Base-by-base conservation (phyloP, 805 yeast species). In the Hanseniaspora mollemarum region DNA sequence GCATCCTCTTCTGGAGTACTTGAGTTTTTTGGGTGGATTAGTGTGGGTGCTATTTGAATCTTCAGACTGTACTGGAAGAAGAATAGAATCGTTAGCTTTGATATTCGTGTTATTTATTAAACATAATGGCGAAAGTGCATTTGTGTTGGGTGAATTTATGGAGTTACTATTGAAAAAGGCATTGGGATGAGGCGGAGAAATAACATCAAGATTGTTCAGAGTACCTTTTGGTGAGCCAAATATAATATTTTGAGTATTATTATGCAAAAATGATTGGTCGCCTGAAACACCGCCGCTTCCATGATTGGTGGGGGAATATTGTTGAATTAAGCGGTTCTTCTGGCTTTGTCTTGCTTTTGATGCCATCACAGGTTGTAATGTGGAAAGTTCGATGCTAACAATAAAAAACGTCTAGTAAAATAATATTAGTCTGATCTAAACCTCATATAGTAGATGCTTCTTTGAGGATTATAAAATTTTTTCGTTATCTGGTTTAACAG, bases 1-100 rank as follows among this genome's bases (percentile, higher is more conserved):
- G 44, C 68, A 65, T 10, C 68, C 68, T 55, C 62, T 63, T 53
- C 67, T 62, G 6, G 68, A 65, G 37, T 65, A 65, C 45, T 62
- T 24, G 3, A 43, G 21, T 43, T 44, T 42, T 29, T 42, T 49
- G n/a, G 36, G 38, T n/a, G n/a, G n/a, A n/a, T n/a, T n/a, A n/a
- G n/a, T n/a, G n/a, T n/a, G n/a, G n/a, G n/a, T n/a, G n/a, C n/a
- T n/a, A n/a, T n/a, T n/a, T n/a, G n/a, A n/a, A 29, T 26, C 22
- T 33, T 15, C 40, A 25, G 33, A 16, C 15, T 25, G 22, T 40
- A 22, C 24, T 7, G 22, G 7, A 36, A 36, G 5, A 8, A 7
- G 16, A 36, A 25, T 28, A n/a, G n/a, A n/a, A n/a, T n/a, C n/a
- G n/a, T n/a, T n/a, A 6, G 15, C 7, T 12, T 21, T 22, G 10